phyloP scores from a whole-genome alignment of 345 rosid species.

The Turritis glabra region DNA sequence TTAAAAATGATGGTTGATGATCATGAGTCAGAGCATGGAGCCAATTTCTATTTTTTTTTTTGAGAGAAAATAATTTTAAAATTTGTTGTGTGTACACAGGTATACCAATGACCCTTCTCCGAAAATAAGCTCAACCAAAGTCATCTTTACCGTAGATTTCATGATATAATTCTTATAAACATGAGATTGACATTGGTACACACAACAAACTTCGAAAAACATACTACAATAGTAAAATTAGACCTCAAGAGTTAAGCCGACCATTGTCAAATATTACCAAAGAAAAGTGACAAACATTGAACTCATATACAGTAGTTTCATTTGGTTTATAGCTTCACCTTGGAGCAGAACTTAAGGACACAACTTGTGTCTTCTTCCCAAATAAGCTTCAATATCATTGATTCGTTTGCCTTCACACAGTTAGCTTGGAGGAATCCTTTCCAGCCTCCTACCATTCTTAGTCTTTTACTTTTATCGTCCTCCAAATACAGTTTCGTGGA shows the following conservation, averaged over 20 bases:
- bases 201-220: not conserved
- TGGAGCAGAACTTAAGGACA: conserved; percentile 24
- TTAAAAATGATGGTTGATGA: too few relatives aligned
- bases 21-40: too few relatives aligned
- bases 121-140: too few relatives aligned
- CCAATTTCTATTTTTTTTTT: too few relatives aligned
- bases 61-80: too few relatives aligned
- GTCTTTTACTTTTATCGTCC: not conserved
- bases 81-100: too few relatives aligned
- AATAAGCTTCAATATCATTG: conserved; percentile 11
- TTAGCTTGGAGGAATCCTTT: conserved; percentile 26
- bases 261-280: not conserved
- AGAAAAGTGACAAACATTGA: not conserved
- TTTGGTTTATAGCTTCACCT: conserved; percentile 16
- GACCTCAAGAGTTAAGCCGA: not conserved
- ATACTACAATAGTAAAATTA: not conserved
- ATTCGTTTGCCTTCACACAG: conserved; percentile 21
- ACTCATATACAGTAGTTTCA: not conserved
- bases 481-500: not conserved
- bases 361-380: conserved; percentile 10
- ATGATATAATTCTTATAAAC: too few relatives aligned
- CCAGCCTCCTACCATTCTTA: conserved; percentile 10
- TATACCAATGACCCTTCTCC: too few relatives aligned
- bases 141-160: too few relatives aligned
- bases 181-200: too few relatives aligned